phyloP scores from a whole-genome alignment of 441 rosid species.

The Geranium incanum region DNA sequence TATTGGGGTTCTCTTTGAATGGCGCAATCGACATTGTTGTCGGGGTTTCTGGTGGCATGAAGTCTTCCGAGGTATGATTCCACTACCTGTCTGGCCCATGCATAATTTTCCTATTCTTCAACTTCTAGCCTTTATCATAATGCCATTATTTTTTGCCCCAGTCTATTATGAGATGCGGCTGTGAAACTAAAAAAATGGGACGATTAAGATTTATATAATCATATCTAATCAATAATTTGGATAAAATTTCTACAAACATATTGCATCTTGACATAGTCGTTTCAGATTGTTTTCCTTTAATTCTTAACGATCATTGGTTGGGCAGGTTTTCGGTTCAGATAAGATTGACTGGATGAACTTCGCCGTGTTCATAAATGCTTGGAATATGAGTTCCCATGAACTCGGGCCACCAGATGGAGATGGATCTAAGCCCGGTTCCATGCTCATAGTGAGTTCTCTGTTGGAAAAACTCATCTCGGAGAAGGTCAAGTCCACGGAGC shows the following conservation, averaged over 20 bases:
- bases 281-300: no score
- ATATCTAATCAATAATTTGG: neutral
- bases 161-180: conserved; percentile 6
- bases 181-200: neutral
- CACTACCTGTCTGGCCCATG: conserved; percentile 11
- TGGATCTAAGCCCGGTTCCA: conserved; percentile 30
- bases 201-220: neutral
- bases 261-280: no score
- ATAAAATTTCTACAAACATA: neutral
- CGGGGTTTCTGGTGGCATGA: conserved; percentile 55
- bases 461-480: conserved; percentile 47
- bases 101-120: neutral
- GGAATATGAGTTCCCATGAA: conserved; percentile 64
- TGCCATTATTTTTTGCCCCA: conserved; percentile 1
- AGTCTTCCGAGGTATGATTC: conserved; percentile 47
- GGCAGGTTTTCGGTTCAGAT: conserved; percentile 70
- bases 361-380: conserved; percentile 73
- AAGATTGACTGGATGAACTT: conserved; percentile 76
- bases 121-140: neutral
- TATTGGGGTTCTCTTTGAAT: conserved; percentile 63
- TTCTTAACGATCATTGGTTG: conserved; percentile 20
- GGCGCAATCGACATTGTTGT: conserved; percentile 53
- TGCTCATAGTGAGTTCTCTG: conserved; percentile 49
- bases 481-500: conserved; percentile 39
- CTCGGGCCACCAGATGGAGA: conserved; percentile 29